phyloP scores from a whole-genome alignment of 2,329 filamentous ascomycete species.

The Xylariales sp. region DNA sequence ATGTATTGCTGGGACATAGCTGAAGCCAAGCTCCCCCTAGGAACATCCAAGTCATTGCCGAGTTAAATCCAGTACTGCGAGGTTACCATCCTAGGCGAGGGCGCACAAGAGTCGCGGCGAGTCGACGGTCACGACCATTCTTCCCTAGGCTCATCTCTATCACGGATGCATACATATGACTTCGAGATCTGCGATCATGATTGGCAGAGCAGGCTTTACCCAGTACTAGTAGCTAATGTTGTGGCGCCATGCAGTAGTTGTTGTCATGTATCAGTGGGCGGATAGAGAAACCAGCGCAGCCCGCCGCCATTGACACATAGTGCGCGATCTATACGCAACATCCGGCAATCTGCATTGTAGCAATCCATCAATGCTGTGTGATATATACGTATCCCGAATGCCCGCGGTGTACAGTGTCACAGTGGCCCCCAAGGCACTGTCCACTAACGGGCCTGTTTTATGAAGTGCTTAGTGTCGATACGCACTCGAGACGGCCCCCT shows the following conservation, averaged over 20 bases:
- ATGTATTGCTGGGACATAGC: neutral
- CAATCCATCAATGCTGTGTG: conserved; percentile 2
- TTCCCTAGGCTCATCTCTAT: neutral
- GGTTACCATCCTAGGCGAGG: neutral
- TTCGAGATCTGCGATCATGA: neutral
- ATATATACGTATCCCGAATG: neutral
- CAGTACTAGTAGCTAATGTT: no score
- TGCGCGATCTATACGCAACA: conserved; percentile 11
- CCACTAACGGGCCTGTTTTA: neutral
- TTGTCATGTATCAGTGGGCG: no score
- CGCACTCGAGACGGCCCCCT: neutral
- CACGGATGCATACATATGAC: conserved; percentile 5
- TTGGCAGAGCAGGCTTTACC: neutral
- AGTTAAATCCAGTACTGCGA: neutral
- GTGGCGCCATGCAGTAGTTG: no score
- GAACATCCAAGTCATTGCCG: neutral
- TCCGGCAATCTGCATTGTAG: conserved; percentile 1
- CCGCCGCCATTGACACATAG: no score
- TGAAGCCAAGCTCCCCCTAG: neutral
- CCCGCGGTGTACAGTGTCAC: no score
- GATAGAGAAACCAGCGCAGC: no score
- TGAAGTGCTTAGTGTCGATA: neutral
- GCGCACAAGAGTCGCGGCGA: neutral
- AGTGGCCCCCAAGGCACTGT: neutral
- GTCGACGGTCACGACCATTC: neutral